Evolutionary conservation across 2,329 filamentous ascomycete species (phyloP), one percentile per base, ranked within the genome.

Genomic region (Hypoxylon rubiginosum): DNA sequence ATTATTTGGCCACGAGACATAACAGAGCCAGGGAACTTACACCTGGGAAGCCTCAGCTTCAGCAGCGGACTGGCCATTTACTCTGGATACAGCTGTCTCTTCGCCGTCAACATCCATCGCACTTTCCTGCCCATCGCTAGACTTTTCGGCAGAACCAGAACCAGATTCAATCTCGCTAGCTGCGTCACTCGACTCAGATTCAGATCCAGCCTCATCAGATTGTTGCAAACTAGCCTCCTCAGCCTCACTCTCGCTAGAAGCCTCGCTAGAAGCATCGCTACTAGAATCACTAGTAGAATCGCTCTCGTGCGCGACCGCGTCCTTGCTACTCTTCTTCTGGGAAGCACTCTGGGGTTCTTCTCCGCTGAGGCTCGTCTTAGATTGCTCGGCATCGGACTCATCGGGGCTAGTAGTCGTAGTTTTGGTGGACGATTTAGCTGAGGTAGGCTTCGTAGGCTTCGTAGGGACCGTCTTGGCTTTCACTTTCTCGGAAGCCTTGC

Each of bases 251-350:
- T 17, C n/a, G 36, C 58, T 52, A 30, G 30, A 32, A 32, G 49
- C 59, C 1, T 71, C 68, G 28, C 52, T 59, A 13, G 58, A 66
- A 36, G 32, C 80, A 19, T 76, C 77, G 43, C 71, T 76, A 10
- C 75, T 75, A 52, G 73, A 77, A 26, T 73, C 75, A 36, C 72
- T 75, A 17, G 75, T 62, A 10, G 68, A 74, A 71, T 28, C 73
- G 32, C 72, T 76, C 28, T 72, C 72, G 36, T 70, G 73, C 24
- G 75, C 66, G 58, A 49, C 51, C 48, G 66, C 57, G n/a, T 60
- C 60, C 13, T 66, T 51, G 43, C 51, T 62, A 48, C 3, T 63
- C 11, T 68, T 76, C 56, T 72, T 74, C 68, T 72, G 71, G 71
- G 46, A 72, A 66, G 63, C 70, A 59, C 39, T 75, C 61, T 66